Evolutionary conservation across 208 protist species (phyloP).

Genomic region (Leptomonas pyrrhocoris): DNA sequence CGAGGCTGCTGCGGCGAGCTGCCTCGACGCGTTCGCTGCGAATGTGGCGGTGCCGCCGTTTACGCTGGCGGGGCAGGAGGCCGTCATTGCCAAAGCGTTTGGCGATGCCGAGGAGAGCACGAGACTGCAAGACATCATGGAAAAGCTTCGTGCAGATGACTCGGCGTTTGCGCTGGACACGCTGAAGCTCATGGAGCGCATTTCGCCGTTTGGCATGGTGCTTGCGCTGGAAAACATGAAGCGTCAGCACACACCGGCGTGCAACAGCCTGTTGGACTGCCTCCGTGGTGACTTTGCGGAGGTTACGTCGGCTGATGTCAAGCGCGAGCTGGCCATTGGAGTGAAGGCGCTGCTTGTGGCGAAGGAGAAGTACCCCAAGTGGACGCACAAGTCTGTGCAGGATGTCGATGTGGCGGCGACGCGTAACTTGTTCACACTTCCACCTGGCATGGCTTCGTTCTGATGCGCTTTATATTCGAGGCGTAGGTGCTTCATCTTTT

Average conservation of each 20-base stretch:
- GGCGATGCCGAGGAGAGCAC: constrained; percentile 34
- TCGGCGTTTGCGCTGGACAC: constrained; percentile 44
- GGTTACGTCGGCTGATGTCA: constrained; percentile 18
- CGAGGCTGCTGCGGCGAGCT: constrained; percentile 27
- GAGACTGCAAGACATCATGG: constrained; percentile 50
- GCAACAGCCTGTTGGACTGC: constrained; percentile 8
- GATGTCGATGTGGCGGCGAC: constrained; percentile 32
- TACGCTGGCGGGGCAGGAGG: constrained; percentile 40
- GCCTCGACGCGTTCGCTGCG: constrained; percentile 39
- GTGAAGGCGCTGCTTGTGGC: constrained; percentile 45
- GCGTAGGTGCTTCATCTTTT: no score
- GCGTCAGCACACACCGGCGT: constrained; percentile 12
- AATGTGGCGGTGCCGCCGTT: constrained; percentile 44
- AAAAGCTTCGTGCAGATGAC: constrained; percentile 36
- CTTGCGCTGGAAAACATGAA: constrained; percentile 56
- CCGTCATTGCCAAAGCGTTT: constrained; percentile 42
- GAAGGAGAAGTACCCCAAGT: constrained; percentile 47
- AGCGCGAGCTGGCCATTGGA: constrained; percentile 50
- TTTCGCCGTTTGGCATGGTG: constrained; percentile 62
- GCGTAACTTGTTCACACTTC: neutral
- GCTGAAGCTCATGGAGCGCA: constrained; percentile 37
- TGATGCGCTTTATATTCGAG: neutral
- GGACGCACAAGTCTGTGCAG: constrained; percentile 40
- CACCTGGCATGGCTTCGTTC: neutral
- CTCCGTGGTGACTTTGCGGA: constrained; percentile 38